Base-by-base conservation (phyloP, 2,329 filamentous ascomycete species). In the Geosmithia morbida region DNA sequence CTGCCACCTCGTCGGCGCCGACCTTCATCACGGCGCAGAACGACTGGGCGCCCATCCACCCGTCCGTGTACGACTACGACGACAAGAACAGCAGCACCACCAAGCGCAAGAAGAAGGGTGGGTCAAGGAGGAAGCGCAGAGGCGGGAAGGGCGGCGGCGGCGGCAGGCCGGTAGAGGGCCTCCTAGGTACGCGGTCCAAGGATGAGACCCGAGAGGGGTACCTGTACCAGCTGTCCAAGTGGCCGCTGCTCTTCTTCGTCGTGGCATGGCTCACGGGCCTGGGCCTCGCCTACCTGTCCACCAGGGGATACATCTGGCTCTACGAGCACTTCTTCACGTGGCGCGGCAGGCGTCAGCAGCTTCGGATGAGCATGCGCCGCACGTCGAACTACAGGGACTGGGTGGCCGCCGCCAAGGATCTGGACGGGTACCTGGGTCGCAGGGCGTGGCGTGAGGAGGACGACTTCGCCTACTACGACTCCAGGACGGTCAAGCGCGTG, bases 181-280 rank as follows among this genome's bases (percentile, higher is more conserved):
- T 70, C 2, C 54, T 72, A 7, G 73, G 76, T 29, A 72, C 72
- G 18, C 72, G 84, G 49, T 83, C 78, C 52, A 86, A 81, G 57
- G 92, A 98, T 61, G 92, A 98, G 70, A 97, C 90, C 2, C 74
- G 92, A 54, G 92, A 98, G 67, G 92, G 92, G 18, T 87, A 92
- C 59, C 74, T 95, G 11, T 98, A 98, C 62, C 79, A 77, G 2
- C 62, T 98, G 43, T 71, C 94, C 46, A 96, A 97, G 64, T 97
- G 89, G 84, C 92, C 92, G 2, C 75, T 98, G 54, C 71, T 98
- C 33, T 63, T 88, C 33, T 75, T 85, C 41, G 87, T 95, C 2
- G 73, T 83, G 44, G 77, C 80, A 11, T 97, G 89, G 88, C 77
- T 98, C 45, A 58, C 77, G 1, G 79, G 85, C 14, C 71, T 97